These are phyloP conservation scores for Blastobotrys petasosporus DNA, from an alignment of 1,139 yeast species.

Conservation along the genomic window DNA sequence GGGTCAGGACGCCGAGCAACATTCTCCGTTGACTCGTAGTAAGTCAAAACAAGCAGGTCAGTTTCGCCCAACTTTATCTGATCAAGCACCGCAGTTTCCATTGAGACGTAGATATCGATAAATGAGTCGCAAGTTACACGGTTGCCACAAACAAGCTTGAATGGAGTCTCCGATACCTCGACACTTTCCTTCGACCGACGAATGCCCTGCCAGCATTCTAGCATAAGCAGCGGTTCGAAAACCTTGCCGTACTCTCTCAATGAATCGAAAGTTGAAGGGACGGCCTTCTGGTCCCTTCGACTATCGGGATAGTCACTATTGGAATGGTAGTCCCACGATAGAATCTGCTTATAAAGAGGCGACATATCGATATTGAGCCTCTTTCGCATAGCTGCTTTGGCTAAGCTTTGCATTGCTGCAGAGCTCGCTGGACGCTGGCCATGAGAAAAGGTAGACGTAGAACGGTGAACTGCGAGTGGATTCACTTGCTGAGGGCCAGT, in stretches of 20 bases:
- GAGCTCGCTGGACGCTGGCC: background rate
- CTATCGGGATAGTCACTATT: conserved; percentile 54
- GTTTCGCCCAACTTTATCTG: conserved; percentile 62
- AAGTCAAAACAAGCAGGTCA: conserved; percentile 68
- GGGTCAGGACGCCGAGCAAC: conserved; percentile 17
- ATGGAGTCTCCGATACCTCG: conserved; percentile 55
- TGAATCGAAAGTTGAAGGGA: conserved; percentile 45
- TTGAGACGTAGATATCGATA: conserved; percentile 80
- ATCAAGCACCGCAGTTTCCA: conserved; percentile 46
- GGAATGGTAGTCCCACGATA: conserved; percentile 72
- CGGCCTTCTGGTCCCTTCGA: conserved; percentile 34
- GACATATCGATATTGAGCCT: conserved; percentile 73
- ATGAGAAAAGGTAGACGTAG: background rate
- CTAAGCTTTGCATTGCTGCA: background rate
- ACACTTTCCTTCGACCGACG: conserved; percentile 60
- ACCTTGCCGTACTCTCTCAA: conserved; percentile 59
- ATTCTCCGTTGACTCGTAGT: conserved; percentile 33
- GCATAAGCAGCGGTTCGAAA: conserved; percentile 72
- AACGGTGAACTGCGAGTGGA: background rate
- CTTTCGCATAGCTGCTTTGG: conserved; percentile 52
- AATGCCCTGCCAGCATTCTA: conserved; percentile 94
- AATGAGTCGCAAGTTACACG: conserved; percentile 81
- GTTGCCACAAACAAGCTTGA: conserved; percentile 66
- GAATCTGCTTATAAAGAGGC: conserved; percentile 63
- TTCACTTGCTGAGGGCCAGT: conserved; percentile 1